Evolutionary conservation across 768 basidiomycete species (phyloP).

Genomic region (Pilatotrama ljubarskyi): DNA sequence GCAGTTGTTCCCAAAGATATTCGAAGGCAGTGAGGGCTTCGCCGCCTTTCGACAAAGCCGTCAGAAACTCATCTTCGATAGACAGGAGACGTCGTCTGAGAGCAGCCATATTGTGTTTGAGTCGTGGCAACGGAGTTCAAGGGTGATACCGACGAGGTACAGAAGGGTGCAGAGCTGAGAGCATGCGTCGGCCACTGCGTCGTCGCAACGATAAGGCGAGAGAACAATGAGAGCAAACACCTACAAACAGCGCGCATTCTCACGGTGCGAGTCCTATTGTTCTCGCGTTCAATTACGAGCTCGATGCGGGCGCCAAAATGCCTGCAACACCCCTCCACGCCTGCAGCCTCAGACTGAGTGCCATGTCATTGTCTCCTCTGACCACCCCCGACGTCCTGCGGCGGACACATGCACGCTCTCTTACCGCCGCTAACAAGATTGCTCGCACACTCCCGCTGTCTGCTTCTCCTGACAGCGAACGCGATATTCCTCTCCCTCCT

Average conservation of each 20-base stretch:
- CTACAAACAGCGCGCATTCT: slow-evolving; percentile 8
- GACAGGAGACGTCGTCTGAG: slow-evolving; percentile 9
- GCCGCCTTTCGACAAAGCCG: slow-evolving; percentile 1
- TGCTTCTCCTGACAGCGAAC: too few species aligned
- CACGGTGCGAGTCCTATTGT: not conserved
- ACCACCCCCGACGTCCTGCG: too few species aligned
- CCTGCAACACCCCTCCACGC: too few species aligned
- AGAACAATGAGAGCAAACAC: not conserved
- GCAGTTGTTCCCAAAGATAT: not conserved
- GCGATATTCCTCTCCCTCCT: too few species aligned
- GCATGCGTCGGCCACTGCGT: not conserved
- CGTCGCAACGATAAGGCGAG: not conserved
- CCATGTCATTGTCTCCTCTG: too few species aligned
- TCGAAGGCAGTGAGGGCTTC: slow-evolving; percentile 12
- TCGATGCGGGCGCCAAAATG: not conserved
- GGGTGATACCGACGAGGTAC: too few species aligned
- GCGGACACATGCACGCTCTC: too few species aligned
- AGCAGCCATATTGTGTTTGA: not conserved
- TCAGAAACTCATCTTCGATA: slow-evolving; percentile 17
- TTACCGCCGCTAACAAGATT: too few species aligned
- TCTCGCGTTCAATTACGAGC: not conserved
- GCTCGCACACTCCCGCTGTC: too few species aligned
- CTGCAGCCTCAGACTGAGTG: too few species aligned
- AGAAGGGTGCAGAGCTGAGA: too few species aligned
- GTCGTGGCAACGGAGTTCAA: too few species aligned